A percentile compares a stretch with the other conserved stretches of the same genome.
phyloP scores from a whole-genome alignment of 148 eudicot genomes.

The Rhododendron ferrugineum region DNA sequence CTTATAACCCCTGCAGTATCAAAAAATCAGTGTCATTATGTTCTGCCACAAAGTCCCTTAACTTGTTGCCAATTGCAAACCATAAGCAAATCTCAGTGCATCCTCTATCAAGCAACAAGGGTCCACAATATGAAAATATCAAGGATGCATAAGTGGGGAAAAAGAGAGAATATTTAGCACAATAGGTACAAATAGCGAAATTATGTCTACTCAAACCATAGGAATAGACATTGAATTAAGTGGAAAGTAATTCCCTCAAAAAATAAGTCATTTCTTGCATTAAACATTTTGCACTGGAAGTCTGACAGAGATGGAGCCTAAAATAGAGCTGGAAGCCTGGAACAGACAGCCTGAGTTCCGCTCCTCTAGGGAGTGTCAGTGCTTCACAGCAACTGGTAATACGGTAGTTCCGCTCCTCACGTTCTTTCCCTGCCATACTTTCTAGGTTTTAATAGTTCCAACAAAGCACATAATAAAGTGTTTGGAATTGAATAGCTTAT shows the following conservation, averaged over 20 bases:
- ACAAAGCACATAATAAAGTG: background rate
- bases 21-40: background rate
- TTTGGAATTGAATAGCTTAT: background rate
- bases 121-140: background rate
- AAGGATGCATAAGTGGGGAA: background rate
- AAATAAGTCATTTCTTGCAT: background rate
- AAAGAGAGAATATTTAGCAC: background rate
- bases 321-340: background rate
- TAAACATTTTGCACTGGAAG: background rate
- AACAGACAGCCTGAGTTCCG: background rate
- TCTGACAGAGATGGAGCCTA: background rate
- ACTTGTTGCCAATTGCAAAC: background rate
- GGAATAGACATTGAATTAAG: background rate
- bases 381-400: background rate
- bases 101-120: background rate
- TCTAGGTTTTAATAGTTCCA: background rate
- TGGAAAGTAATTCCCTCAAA: background rate
- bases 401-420: background rate
- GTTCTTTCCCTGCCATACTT: background rate
- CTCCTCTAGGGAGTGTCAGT: background rate
- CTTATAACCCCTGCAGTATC: conserved; percentile 40
- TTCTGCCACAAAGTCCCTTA: background rate
- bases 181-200: background rate
- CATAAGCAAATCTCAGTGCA: background rate
- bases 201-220: background rate